Percentiles rank a stretch among this genome's conserved stretches.
These are phyloP conservation scores for Phytophthora pisi DNA, from an alignment of 352 stramenopile species.

Conservation along the genomic window DNA sequence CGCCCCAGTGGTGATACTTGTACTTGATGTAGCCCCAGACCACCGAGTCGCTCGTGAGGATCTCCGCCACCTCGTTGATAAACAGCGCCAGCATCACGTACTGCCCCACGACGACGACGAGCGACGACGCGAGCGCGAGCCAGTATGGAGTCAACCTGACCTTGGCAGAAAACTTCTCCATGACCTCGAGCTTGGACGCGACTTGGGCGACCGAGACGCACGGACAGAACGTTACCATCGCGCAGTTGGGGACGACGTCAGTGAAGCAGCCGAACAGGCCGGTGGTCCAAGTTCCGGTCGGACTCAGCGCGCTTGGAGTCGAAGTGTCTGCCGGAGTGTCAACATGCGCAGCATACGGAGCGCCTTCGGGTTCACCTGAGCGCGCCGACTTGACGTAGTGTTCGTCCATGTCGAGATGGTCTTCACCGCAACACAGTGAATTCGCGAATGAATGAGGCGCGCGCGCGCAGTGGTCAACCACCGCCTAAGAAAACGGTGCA, in stretches of 20 bases:
- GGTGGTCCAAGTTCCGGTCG: slow-evolving; percentile 30
- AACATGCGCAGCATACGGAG: slow-evolving; percentile 19
- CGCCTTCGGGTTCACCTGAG: slow-evolving; percentile 15
- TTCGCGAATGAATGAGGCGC: slow-evolving; percentile 14
- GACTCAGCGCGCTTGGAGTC: neutral
- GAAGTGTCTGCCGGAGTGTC: neutral
- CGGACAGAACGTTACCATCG: slow-evolving; percentile 42
- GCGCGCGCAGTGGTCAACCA: neutral
- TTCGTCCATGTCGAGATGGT: slow-evolving; percentile 15
- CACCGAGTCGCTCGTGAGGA: slow-evolving; percentile 27
- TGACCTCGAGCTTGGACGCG: slow-evolving; percentile 36
- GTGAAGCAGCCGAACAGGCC: slow-evolving; percentile 45
- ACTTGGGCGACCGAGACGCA: slow-evolving; percentile 48
- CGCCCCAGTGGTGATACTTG: slow-evolving; percentile 34
- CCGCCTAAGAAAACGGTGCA: neutral
- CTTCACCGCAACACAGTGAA: neutral
- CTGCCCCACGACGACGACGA: slow-evolving; percentile 25
- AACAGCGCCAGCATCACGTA: slow-evolving; percentile 34
- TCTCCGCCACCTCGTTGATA: slow-evolving; percentile 30
- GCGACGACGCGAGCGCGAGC: slow-evolving; percentile 21
- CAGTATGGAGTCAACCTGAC: slow-evolving; percentile 30
- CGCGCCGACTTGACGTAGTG: slow-evolving; percentile 25
- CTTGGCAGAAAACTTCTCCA: slow-evolving; percentile 31
- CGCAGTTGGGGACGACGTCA: slow-evolving; percentile 44
- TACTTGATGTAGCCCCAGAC: slow-evolving; percentile 39